A percentile compares a stretch with the other conserved stretches of the same genome.
Conservation (phyloP, 345 rosid genomes). For the Gossypioides kirkii region DNA sequence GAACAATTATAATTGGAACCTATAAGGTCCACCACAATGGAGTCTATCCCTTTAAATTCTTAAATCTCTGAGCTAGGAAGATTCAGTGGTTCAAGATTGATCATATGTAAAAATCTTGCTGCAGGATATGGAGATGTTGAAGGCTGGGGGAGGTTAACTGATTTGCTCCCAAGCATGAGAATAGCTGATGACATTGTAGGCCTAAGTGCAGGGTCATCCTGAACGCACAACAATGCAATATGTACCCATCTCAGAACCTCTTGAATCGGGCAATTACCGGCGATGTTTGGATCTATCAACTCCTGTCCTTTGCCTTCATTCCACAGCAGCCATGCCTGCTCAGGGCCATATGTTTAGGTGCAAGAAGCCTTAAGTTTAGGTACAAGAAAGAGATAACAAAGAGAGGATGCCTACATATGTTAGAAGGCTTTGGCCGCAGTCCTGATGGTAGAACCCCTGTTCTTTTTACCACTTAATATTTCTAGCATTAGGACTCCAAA, state of each 20-base stretch:
- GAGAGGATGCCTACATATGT: conserved; percentile 26
- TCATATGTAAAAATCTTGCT: conserved; percentile 21
- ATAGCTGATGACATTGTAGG: conserved; percentile 42
- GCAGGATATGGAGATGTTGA: conserved; percentile 25
- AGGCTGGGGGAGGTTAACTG: conserved; percentile 31
- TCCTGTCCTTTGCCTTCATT: conserved; percentile 30
- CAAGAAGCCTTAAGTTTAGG: background rate
- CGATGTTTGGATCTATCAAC: conserved; percentile 31
- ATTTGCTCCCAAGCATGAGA: conserved; percentile 45
- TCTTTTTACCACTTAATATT: conserved; percentile 42
- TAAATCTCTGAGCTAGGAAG: conserved; percentile 9
- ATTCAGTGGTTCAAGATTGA: conserved; percentile 22
- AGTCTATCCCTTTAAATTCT: background rate
- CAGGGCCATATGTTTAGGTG: background rate
- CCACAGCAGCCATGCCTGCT: conserved; percentile 48
- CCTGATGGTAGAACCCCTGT: conserved; percentile 22
- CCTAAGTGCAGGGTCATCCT: conserved; percentile 36
- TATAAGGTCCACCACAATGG: background rate
- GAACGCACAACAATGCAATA: conserved; percentile 41
- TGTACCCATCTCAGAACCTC: conserved; percentile 43
- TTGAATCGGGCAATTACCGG: background rate
- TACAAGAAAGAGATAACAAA: background rate
- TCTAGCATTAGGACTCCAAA: conserved; percentile 40
- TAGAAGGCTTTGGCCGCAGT: conserved; percentile 29
- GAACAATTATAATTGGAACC: no score